phyloP scores from a whole-genome alignment of 495 filamentous ascomycete species.

The Bacidia rubella region DNA sequence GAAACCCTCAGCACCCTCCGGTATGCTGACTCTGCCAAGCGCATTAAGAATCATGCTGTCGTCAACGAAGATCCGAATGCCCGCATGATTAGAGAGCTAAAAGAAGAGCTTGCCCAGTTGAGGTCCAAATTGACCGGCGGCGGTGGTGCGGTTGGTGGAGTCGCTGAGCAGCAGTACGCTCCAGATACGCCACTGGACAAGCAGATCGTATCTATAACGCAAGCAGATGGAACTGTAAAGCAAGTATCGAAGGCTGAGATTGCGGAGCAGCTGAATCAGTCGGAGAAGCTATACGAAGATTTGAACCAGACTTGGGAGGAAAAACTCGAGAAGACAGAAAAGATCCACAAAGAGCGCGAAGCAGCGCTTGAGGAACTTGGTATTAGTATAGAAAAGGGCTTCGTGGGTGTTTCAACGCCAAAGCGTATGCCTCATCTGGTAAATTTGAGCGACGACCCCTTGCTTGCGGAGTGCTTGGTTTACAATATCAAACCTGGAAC shows the following conservation, averaged over 20 bases:
- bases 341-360: conserved; percentile 95
- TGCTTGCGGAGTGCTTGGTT: conserved; percentile 90
- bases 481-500: conserved; percentile 96
- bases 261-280: conserved; percentile 86
- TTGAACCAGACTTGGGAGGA: conserved; percentile 99
- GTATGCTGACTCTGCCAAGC: conserved; percentile 94
- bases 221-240: conserved; percentile 73
- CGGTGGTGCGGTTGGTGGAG: conserved; percentile 35
- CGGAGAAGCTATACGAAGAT: conserved; percentile 90
- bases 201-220: conserved; percentile 90
- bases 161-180: conserved; percentile 67
- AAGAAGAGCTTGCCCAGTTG: conserved; percentile 81
- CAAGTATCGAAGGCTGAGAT: conserved; percentile 98
- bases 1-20: conserved; percentile 90
- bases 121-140: conserved; percentile 69
- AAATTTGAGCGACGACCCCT: conserved; percentile 90
- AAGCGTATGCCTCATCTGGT: conserved; percentile 99
- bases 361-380: conserved; percentile 89
- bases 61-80: conserved; percentile 99
- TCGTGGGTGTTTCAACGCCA: conserved; percentile 85
- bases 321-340: conserved; percentile 85
- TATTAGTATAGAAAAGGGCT: conserved; percentile 97
- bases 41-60: conserved; percentile 99
- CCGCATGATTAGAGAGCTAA: conserved; percentile 94
- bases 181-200: conserved; percentile 85